Evolutionary conservation across 2,329 filamentous ascomycete genomes (phyloP), one percentile per base, ranked within the genome.

Genomic region (Leptographium procerum): DNA sequence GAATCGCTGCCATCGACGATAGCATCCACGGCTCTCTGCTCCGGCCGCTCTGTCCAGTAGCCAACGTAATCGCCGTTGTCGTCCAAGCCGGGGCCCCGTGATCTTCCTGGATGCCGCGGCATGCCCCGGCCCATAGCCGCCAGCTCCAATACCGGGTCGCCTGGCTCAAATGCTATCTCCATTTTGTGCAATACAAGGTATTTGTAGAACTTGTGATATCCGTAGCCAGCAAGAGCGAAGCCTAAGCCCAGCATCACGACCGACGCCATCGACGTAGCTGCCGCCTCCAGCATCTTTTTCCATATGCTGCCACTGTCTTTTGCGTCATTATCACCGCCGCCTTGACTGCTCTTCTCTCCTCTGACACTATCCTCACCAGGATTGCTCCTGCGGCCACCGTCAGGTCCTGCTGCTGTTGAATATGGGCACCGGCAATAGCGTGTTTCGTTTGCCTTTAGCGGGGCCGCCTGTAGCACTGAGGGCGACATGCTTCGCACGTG

Each of bases 161-260:
- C 94, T 1, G 91, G 91, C 59, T 87, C 80, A 71, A 99, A 99
- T 28, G 94, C 94, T 65, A 88, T 87, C 64, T 88, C 83, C 78
- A 99, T 97, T 73, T 99, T 99, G 63, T 85, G 75, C n/a, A 97
- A 76, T 31, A 97, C 90, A 58, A 95, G 74, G 72, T 86, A 80
- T 74, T 99, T 99, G 81, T 99, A 97, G 69, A 81, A 83, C 66
- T 81, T 84, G 70, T 94, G 88, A 69, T 94, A 95, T 53, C 79
- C 78, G 70, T 89, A 92, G 28, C 86, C 89, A 8, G 88, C 87
- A 28, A 80, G 65, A 51, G 75, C 78, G 66, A 85, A 86, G 33
- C 81, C 83, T 22, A 79, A 74, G 64, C 85, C 88, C 34, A 92
- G 74, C 19, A 92, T 82, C 13, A 85, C 65, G 58, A 92, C 86